Evolutionary conservation across 768 basidiomycete species (phyloP).

Genomic region (Lentinula sp.): DNA sequence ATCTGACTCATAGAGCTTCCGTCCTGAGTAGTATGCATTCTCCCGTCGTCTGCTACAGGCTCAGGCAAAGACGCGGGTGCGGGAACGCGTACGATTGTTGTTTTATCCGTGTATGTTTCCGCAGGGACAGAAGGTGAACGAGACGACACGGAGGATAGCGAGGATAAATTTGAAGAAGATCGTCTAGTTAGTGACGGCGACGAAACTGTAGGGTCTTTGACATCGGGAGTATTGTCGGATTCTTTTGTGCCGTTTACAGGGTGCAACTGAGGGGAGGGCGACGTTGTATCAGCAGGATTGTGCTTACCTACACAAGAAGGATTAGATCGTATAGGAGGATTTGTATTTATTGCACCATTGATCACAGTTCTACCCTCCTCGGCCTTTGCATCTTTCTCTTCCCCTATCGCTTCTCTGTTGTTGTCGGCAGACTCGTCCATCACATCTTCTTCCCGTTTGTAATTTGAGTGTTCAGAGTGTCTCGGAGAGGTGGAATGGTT

Average conservation of each 20-base stretch:
- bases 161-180: conserved; percentile 1
- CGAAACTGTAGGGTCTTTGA: background rate
- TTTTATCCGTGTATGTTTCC: background rate
- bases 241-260: conserved; percentile 13
- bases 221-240: background rate
- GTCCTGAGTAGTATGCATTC: background rate
- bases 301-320: background rate
- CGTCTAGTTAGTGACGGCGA: background rate
- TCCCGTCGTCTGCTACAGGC: background rate
- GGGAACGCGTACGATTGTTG: background rate
- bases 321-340: background rate
- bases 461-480: background rate
- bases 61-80: background rate
- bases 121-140: background rate
- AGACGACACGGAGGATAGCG: background rate
- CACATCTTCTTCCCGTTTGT: background rate
- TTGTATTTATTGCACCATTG: background rate
- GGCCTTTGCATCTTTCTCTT: background rate
- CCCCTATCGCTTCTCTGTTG: background rate
- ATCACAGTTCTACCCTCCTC: background rate
- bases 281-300: background rate
- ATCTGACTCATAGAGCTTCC: background rate
- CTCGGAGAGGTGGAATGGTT: background rate
- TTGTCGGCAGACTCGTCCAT: background rate
- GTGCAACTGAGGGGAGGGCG: background rate